Conservation (phyloP, 257 asterid genomes). For the Euphrasia confusa region DNA sequence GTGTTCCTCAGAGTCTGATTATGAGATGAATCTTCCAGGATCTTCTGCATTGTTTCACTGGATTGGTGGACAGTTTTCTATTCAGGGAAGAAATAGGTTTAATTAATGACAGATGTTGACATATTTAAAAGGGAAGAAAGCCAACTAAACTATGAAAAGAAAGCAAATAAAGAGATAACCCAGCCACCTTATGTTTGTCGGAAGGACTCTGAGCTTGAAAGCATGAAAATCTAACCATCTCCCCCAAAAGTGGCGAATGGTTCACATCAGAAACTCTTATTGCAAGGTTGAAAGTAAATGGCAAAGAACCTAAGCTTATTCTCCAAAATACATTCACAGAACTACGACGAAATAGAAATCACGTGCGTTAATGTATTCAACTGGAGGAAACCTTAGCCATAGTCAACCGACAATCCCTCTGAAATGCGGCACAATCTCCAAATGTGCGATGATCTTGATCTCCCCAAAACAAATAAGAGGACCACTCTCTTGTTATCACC, state of each 20-base stretch:
- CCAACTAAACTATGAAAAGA: not conserved
- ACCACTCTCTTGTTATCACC: conserved; percentile 53
- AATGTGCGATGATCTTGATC: conserved; percentile 80
- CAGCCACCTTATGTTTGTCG: conserved; percentile 76
- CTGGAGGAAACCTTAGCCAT: conserved; percentile 69
- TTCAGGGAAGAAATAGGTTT: conserved; percentile 25
- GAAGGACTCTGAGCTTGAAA: conserved; percentile 58
- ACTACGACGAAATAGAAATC: conserved; percentile 27
- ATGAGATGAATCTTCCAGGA: conserved; percentile 48
- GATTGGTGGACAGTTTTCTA: conserved; percentile 59
- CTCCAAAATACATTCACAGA: conserved; percentile 24
- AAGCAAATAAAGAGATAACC: conserved; percentile 15
- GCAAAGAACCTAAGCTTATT: conserved; percentile 28
- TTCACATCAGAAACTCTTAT: conserved; percentile 47
- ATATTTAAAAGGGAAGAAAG: not conserved
- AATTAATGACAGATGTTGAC: conserved; percentile 9
- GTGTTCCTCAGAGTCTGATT: conserved; percentile 28
- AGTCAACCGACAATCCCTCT: conserved; percentile 84
- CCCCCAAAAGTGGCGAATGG: conserved; percentile 25
- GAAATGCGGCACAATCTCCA: conserved; percentile 97
- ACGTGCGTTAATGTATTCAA: conserved; percentile 28
- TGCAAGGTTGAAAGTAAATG: conserved; percentile 26
- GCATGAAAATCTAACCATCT: conserved; percentile 93
- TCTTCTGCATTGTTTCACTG: conserved; percentile 59
- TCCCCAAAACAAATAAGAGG: conserved; percentile 55